Evolutionary conservation across 176 grass and related monocot genomes (phyloP), one percentile per base, ranked within the genome.

Genomic region (Cenchrus purpureus): DNA sequence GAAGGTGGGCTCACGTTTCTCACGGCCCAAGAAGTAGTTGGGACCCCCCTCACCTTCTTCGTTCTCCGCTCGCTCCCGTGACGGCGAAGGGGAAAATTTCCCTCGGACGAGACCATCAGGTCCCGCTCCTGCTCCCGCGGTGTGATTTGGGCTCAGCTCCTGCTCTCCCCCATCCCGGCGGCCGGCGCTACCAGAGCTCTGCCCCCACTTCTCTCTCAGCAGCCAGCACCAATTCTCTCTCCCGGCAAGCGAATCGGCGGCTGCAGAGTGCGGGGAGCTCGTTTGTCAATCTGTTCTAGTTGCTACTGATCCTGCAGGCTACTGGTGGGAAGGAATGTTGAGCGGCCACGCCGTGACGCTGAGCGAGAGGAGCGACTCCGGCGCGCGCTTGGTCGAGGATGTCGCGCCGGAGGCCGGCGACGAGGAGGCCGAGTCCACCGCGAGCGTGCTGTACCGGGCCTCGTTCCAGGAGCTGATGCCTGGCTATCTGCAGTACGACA

Each of bases 401-500:
- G 77, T 71, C 19, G 65, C 80, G 32, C 53, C 81, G 9, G 94
- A 91, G 55, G 62, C 74, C 12, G 83, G 71, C 0, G 77, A 79
- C 2, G 85, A 78, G 20, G 90, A 92, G 54, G 75, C 76, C 34
- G 80, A 82, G 45, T 46, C 79, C 67, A 58, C 71, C 19, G 78
- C 46, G 67, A 88, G 83, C 44, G 74, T 90, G 42, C 48, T 93
- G 76, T 91, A 83, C 79, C 80, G 55, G 87, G 89, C 94, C 60
- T 97, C 94, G 15, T 93, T 97, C 71, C 83, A 61, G 40, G 91
- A 97, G 55, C 82, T 93, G 40, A 76, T 82, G 74, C 59, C 31
- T 32, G 86, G 46, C 72, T 87, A 86, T 56, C 34, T 93, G 29
- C 89, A 86, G 83, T 97, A 86, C 78, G 89, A 97, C 51, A 91